Percentiles rank a stretch among this genome's conserved stretches.
Conservation (phyloP, 2,329 filamentous ascomycete species). For the Chrysoporthe deuterocubensis region DNA sequence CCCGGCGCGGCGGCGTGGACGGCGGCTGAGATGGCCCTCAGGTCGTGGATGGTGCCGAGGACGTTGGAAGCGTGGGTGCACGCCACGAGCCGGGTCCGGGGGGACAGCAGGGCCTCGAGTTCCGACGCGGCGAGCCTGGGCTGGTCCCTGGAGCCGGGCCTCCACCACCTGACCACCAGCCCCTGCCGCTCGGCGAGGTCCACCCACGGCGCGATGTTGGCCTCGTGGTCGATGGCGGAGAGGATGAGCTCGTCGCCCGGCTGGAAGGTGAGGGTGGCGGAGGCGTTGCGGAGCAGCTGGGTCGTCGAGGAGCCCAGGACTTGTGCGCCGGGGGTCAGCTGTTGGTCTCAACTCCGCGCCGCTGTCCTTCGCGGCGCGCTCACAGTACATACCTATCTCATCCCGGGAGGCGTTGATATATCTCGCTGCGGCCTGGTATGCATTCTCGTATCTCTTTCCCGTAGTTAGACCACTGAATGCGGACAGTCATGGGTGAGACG, state of each 20-base stretch:
- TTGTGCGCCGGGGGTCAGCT: constrained; percentile 33
- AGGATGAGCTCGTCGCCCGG: constrained; percentile 70
- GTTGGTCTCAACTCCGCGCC: background rate
- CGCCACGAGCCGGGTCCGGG: constrained; percentile 70
- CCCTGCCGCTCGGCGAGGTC: constrained; percentile 65
- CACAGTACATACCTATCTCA: constrained; percentile 60
- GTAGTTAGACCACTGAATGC: background rate
- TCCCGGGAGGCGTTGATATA: constrained; percentile 71
- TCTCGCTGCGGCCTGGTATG: constrained; percentile 66
- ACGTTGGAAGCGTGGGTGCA: constrained; percentile 78
- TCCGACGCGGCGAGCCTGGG: constrained; percentile 62
- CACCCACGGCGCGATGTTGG: constrained; percentile 76
- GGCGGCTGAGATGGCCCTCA: constrained; percentile 56
- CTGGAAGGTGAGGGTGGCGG: constrained; percentile 55
- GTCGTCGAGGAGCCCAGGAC: constrained; percentile 77
- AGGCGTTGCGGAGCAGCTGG: constrained; percentile 75
- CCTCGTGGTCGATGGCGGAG: constrained; percentile 76
- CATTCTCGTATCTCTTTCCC: constrained; percentile 55
- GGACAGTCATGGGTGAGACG: background rate
- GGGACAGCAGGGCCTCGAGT: constrained; percentile 61
- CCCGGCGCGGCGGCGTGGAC: constrained; percentile 55
- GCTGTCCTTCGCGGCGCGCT: background rate
- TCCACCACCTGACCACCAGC: constrained; percentile 73
- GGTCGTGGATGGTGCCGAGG: constrained; percentile 70
- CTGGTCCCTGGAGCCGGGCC: constrained; percentile 51